These are phyloP conservation scores for Phyllosticta ampelicida DNA, from an alignment of 2,329 filamentous ascomycete species.

Conservation along the genomic window DNA sequence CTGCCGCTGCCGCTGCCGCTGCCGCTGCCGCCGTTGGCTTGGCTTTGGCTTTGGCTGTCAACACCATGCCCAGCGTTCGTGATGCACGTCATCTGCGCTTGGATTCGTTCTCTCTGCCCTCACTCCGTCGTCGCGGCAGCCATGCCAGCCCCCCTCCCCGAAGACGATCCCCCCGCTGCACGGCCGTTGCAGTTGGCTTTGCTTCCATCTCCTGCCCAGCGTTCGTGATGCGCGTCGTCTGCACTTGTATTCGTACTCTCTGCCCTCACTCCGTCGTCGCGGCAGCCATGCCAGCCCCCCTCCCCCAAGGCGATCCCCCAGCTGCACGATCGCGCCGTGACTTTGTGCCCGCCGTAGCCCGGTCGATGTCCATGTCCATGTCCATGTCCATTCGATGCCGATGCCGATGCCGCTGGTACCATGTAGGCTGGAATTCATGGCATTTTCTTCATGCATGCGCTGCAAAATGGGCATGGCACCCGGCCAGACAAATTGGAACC, in stretches of 20 bases:
- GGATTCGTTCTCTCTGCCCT: too few species aligned
- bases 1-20: neutral
- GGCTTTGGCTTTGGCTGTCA: neutral
- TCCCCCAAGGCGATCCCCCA: neutral
- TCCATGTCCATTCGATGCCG: neutral
- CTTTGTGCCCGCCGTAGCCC: neutral
- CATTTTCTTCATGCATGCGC: neutral
- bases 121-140: neutral
- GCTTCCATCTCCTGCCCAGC: too few species aligned
- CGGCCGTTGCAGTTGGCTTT: too few species aligned
- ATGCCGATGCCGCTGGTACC: neutral
- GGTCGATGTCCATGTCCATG: neutral
- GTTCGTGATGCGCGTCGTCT: too few species aligned
- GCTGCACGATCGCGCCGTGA: neutral
- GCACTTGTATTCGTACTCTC: too few species aligned
- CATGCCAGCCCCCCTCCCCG: neutral
- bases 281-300: neutral
- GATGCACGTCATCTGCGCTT: neutral
- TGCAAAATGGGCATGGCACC: neutral
- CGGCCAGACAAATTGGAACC: neutral
- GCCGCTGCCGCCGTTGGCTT: neutral
- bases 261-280: neutral
- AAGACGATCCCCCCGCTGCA: neutral
- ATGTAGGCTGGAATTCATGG: neutral
- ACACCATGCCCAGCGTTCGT: neutral